Base-by-base conservation (phyloP, 176 grass and related monocot genomes). In the Sorghum bicolor region DNA sequence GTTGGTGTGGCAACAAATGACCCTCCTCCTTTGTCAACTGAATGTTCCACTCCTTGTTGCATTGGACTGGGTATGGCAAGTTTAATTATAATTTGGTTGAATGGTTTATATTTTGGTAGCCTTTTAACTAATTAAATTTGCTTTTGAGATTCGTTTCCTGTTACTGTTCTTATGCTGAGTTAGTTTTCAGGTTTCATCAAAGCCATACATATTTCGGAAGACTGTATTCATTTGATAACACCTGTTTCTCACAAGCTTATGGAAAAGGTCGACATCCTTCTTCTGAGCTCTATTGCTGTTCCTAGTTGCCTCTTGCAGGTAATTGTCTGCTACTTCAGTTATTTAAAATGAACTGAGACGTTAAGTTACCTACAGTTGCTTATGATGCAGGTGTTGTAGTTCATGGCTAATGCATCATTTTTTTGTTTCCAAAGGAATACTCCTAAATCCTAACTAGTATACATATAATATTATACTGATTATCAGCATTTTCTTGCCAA, bases 1-100 rank as follows among this genome's bases (percentile, higher is more conserved):
- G 84, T 94, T 87, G 92, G 92, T 47, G 10, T 94, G 39, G 84
- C 87, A 44, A 83, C 85, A 73, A 89, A 81, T 87, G 70, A 61
- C 68, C 79, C 70, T 40, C 3, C 67, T 64, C 60, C 86, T 68
- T 65, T 70, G 33, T 89, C 81, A 82, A 32, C 44, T 76, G 79
- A 82, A 60, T 83, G 82, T 52, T 85, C 80, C 3, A 82, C 76
- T 26, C 87, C 89, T 62, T 94, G 76, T 48, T 94, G 89, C 83
- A 66, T 91, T 76, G 89, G 92, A 85, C 75, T 94, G 72, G 89
- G 89, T 94, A 76, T 39, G 63, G 65, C 52, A 69, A 82, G 4
- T 64, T 82, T 28, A 37, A n/a, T 3, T 80, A 41, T 28, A 15
- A n/a, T 6, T 72, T 67, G 9, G 25, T 65, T 66, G 38, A 31